Evolutionary conservation across 2,329 filamentous ascomycete genomes (phyloP).

Genomic region (Alternaria sp.): DNA sequence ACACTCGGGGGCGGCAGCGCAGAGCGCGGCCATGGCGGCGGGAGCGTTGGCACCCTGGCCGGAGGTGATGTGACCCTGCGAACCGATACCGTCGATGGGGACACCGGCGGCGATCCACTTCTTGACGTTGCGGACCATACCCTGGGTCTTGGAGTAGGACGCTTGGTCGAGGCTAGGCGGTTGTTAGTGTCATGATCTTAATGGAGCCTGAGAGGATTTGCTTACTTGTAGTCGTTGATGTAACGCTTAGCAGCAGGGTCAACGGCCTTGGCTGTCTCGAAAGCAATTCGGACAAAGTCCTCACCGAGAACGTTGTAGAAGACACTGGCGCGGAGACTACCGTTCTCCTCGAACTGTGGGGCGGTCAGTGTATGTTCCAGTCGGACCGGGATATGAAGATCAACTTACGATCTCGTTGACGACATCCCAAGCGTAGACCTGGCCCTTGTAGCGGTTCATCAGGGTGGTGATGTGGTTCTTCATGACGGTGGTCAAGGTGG

Average conservation of each 20-base stretch:
- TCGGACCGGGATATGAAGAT: neutral
- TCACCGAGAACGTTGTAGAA: constrained; percentile 74
- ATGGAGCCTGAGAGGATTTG: neutral
- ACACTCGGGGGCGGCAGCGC: constrained; percentile 62
- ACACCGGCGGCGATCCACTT: constrained; percentile 68
- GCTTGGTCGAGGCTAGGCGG: constrained; percentile 67
- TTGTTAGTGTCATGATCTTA: constrained; percentile 8
- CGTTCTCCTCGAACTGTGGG: constrained; percentile 62
- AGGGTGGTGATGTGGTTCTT: constrained; percentile 66
- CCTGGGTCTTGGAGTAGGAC: constrained; percentile 64
- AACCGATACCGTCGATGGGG: constrained; percentile 68
- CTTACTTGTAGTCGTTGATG: constrained; percentile 71
- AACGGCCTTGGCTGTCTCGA: constrained; percentile 69
- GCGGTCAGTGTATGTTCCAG: constrained; percentile 27
- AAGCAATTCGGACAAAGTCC: constrained; percentile 74
- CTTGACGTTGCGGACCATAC: constrained; percentile 66
- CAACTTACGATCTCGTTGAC: constrained; percentile 63
- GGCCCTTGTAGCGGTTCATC: constrained; percentile 67
- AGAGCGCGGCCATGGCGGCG: constrained; percentile 60
- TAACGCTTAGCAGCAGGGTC: constrained; percentile 74
- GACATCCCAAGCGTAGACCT: constrained; percentile 69
- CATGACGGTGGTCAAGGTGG: constrained; percentile 63
- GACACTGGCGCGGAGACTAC: constrained; percentile 64
- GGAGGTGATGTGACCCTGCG: constrained; percentile 56
- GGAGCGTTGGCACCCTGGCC: constrained; percentile 57